Percentiles rank a stretch among this genome's conserved stretches.
These are phyloP conservation scores for Patellifolia procumbens DNA, from an alignment of 179 eudicot species.

Conservation along the genomic window DNA sequence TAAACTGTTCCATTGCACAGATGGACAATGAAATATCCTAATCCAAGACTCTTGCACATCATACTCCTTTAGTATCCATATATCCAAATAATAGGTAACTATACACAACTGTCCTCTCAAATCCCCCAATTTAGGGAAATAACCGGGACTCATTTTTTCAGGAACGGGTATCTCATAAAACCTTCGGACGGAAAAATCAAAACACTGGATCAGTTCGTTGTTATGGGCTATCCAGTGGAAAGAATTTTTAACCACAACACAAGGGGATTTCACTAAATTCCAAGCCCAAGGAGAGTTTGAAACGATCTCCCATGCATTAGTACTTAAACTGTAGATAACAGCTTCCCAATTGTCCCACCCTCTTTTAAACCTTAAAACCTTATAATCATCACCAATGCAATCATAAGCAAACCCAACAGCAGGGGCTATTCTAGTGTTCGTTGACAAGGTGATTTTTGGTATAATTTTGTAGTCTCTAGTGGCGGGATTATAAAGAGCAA, in stretches of 20 bases:
- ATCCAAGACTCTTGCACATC: not conserved
- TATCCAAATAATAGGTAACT: not conserved
- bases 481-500: constrained; percentile 4
- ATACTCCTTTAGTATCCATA: constrained; percentile 8
- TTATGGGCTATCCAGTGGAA: not conserved
- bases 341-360: not conserved
- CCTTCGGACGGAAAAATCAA: not conserved
- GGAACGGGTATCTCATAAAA: not conserved
- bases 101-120: not conserved
- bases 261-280: not conserved
- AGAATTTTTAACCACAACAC: not conserved
- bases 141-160: not conserved
- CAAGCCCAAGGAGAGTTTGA: not conserved
- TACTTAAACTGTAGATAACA: not conserved
- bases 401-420: not conserved
- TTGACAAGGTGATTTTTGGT: not conserved
- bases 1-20: not conserved
- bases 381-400: constrained; percentile 3
- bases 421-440: no score
- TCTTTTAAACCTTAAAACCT: not conserved
- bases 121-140: not conserved
- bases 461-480: not conserved
- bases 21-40: not conserved
- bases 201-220: not conserved
- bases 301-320: not conserved